These are phyloP conservation scores for Penstemon davidsonii DNA, from an alignment of 257 asterid genomes.

Conservation along the genomic window DNA sequence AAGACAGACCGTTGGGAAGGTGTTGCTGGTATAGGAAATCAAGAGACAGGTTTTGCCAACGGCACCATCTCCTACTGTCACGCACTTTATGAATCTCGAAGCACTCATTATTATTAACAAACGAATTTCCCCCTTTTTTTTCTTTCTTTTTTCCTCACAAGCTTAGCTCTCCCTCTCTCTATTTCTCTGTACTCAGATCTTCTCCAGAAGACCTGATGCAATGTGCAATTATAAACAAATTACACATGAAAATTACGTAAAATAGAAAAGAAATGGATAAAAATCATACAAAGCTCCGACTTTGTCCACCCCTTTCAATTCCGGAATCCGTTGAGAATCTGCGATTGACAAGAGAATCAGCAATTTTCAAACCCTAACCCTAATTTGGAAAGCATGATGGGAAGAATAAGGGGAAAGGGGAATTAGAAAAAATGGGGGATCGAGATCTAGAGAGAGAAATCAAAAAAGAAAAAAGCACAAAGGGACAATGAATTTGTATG, in stretches of 20 bases:
- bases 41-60: conserved; percentile 66
- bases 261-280: background rate
- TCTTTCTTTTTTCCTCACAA: background rate
- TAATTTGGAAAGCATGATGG: conserved; percentile 18
- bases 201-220: conserved; percentile 52
- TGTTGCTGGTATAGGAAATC: conserved; percentile 75
- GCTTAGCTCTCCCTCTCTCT: background rate
- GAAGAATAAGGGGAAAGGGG: conserved; percentile 23
- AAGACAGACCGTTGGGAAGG: conserved; percentile 79
- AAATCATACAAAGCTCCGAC: background rate
- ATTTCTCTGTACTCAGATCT: conserved; percentile 36
- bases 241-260: conserved; percentile 26
- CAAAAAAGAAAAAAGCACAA: conserved; percentile 15
- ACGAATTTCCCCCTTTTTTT: conserved; percentile 14
- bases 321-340: background rate
- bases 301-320: conserved; percentile 23
- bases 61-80: conserved; percentile 72
- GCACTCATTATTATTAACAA: conserved; percentile 51
- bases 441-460: conserved; percentile 45
- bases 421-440: conserved; percentile 40
- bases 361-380: conserved; percentile 31
- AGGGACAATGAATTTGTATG: conserved; percentile 15
- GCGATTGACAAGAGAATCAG: conserved; percentile 11
- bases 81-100: conserved; percentile 69
- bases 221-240: conserved; percentile 25